phyloP scores from a whole-genome alignment of 192 early-diverging fungal genomes.

The Podila clonocystis region DNA sequence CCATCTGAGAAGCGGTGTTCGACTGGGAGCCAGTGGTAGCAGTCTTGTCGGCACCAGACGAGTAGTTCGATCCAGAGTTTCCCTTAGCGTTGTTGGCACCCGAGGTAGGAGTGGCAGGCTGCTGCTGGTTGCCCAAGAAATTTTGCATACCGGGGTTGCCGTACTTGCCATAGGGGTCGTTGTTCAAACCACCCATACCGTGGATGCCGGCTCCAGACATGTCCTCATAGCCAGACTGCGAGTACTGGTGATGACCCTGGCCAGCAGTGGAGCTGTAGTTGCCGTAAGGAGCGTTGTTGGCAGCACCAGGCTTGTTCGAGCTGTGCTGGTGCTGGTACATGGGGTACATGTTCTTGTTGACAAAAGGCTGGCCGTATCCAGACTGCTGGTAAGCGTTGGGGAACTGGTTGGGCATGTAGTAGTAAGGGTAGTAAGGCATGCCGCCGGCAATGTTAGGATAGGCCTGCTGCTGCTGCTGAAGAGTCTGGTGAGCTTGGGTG shows the following conservation, averaged over 20 bases:
- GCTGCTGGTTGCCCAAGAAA: constrained; percentile 49
- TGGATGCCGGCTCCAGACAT: constrained; percentile 45
- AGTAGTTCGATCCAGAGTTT: constrained; percentile 27
- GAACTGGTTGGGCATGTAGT: constrained; percentile 87
- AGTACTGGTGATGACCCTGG: constrained; percentile 43
- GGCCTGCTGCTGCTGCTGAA: constrained; percentile 58
- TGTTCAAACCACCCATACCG: constrained; percentile 44
- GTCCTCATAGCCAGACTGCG: constrained; percentile 42
- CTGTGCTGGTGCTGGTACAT: constrained; percentile 68
- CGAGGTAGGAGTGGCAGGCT: constrained; percentile 31
- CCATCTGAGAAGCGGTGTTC: constrained; percentile 18
- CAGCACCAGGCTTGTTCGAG: constrained; percentile 57
- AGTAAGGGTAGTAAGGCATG: constrained; percentile 84
- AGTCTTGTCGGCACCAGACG: constrained; percentile 37
- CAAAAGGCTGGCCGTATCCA: constrained; percentile 88
- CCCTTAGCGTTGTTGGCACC: constrained; percentile 28
- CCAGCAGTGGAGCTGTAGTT: constrained; percentile 39
- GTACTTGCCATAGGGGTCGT: constrained; percentile 45
- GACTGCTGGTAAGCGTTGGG: constrained; percentile 83
- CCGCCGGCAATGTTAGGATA: constrained; percentile 60
- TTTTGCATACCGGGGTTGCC: constrained; percentile 47
- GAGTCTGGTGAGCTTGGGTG: constrained; percentile 55
- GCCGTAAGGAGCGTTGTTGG: constrained; percentile 54
- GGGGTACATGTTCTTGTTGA: constrained; percentile 91
- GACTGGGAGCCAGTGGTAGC: constrained; percentile 28